Base-by-base conservation (phyloP, 225 moss, liverwort and hornwort genomes). In the Rhytidiadelphus loreus region DNA sequence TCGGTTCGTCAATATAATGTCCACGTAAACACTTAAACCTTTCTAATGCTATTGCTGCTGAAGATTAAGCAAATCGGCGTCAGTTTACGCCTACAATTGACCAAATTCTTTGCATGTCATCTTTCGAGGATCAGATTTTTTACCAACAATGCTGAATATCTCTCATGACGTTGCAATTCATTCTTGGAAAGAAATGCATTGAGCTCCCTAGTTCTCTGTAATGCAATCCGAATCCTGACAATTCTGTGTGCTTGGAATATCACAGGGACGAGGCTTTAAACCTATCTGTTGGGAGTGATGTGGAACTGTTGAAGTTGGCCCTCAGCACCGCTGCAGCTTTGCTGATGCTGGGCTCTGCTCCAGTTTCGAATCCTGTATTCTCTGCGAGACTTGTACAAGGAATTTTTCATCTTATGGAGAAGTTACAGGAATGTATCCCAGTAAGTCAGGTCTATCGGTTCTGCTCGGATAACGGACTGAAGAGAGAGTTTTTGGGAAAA, bases 361-460 rank as follows among this genome's bases (percentile, higher is more conserved):
- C 95, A 83, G 90, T 93, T 84, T 95, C 95, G 89, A 94, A 92
- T 78, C 92, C 93, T 85, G 43, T 93, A 41, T 95, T 92, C 58
- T 91, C 92, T 56, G 70, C 92, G 60, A 79, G 52, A 88, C 92
- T 95, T 71, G 61, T 89, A 30, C 88, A 92, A 84, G 89, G 82
- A 73, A 88, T 93, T 48, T 88, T 76, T 77, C 89, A 89, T 78
- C 91, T 92, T 43, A 91, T 95, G 95, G 90, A 93, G 88, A 92
- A 93, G 84, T 82, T 95, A 43, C 87, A 89, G 84, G 93, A 93
- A 82, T 93, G n/a, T 69, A 87, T 93, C 71, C 84, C 88, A 77
- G 72, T 93, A 86, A 91, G 91, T 83, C 91, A 91, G 86, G 93
- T 95, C 72, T 89, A 91, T 91, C 86, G 62, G 68, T 93, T 92